These are phyloP conservation scores for Wickerhamomyces strasburgensis DNA, from an alignment of 805 yeast genomes.

Conservation along the genomic window DNA sequence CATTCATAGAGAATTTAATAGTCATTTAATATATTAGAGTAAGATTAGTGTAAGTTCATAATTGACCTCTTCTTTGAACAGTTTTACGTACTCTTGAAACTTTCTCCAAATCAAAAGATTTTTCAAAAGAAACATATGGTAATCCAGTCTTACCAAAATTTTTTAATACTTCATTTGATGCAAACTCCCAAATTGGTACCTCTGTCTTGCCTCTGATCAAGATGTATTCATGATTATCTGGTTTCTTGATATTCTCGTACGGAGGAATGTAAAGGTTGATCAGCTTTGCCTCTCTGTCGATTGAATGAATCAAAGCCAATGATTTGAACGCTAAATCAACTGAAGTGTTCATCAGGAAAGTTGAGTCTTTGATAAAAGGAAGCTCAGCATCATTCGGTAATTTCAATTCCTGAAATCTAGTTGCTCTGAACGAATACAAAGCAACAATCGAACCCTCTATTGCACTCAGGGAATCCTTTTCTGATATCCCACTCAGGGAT, in stretches of 20 bases:
- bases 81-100: constrained; percentile 56
- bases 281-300: constrained; percentile 34
- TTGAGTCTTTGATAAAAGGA: no score
- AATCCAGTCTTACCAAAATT: constrained; percentile 19
- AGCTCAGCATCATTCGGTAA: no score
- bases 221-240: constrained; percentile 27
- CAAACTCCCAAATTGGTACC: constrained; percentile 53
- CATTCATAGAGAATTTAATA: no score
- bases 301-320: constrained; percentile 62
- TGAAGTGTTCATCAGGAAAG: no score
- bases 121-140: constrained; percentile 43
- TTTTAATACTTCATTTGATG: constrained; percentile 20
- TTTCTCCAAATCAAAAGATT: constrained; percentile 42
- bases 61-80: constrained; percentile 42
- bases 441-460: constrained; percentile 34
- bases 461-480: constrained; percentile 30
- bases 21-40: no score
- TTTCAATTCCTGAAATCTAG: no score
- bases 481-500: constrained; percentile 30
- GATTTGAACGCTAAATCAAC: constrained; percentile 36
- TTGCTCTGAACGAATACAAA: constrained; percentile 18
- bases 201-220: constrained; percentile 62
- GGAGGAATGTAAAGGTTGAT: constrained; percentile 57
- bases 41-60: no score
- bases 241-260: constrained; percentile 13